Evolutionary conservation across 2,329 filamentous ascomycete genomes (phyloP).

Genomic region (Ceratocystis alfenasii): DNA sequence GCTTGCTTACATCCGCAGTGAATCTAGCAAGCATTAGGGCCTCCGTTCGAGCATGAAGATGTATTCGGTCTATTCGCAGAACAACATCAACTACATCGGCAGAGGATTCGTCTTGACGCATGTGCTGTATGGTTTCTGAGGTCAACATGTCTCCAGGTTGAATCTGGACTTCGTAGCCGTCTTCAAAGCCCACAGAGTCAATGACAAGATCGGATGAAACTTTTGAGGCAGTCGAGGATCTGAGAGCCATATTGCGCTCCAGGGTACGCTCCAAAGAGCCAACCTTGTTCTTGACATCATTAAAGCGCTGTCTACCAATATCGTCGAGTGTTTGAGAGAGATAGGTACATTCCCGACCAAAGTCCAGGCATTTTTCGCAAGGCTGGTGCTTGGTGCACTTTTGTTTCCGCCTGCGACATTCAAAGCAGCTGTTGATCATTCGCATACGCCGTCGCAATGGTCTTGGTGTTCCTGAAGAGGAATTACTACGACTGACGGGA

Average conservation of each 20-base stretch:
- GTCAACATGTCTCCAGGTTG: conserved; percentile 51
- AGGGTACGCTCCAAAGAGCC: conserved; percentile 57
- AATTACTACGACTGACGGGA: background rate
- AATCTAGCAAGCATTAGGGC: conserved; percentile 60
- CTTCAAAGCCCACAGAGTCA: conserved; percentile 44
- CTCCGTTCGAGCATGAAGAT: conserved; percentile 62
- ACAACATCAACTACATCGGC: conserved; percentile 61
- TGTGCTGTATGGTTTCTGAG: conserved; percentile 28
- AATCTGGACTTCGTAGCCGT: conserved; percentile 47
- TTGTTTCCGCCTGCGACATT: conserved; percentile 63
- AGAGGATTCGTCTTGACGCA: conserved; percentile 43
- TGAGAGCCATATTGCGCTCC: conserved; percentile 52
- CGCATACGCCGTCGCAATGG: conserved; percentile 49
- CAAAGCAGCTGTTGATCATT: conserved; percentile 57
- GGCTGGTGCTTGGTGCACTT: conserved; percentile 65
- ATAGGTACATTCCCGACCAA: conserved; percentile 47
- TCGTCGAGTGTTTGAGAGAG: conserved; percentile 57
- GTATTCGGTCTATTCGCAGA: conserved; percentile 58
- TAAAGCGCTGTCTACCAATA: conserved; percentile 55
- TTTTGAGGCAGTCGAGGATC: conserved; percentile 24
- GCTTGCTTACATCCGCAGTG: conserved; percentile 49
- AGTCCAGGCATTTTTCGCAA: conserved; percentile 53
- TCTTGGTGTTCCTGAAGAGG: background rate
- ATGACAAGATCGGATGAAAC: conserved; percentile 29
- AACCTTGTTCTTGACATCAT: conserved; percentile 69